Evolutionary conservation across 177 flowering plant species (phyloP), one percentile per base, ranked within the genome.

Genomic region (Vitis hybrid): DNA sequence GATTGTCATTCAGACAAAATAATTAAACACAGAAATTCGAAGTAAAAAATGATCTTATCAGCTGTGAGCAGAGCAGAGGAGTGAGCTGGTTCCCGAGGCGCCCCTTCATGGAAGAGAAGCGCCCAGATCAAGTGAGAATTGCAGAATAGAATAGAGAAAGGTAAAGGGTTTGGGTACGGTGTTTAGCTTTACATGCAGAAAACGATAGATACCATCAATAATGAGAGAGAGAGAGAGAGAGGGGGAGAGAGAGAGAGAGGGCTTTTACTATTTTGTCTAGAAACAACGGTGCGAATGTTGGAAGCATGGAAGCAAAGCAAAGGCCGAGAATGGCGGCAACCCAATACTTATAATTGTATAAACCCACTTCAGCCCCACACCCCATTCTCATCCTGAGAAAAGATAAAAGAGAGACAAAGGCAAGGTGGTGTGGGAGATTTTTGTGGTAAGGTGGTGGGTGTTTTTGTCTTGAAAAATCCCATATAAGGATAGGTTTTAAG

Each of bases 281-380:
- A 63, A 50, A 55, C 73, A 48, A 65, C 56, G 81, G 83, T 82
- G 82, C 80, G 85, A 82, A 82, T 84, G 88, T 84, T 78, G 85
- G 84, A 77, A 82, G 85, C 84, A 84, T 74, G 88, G 88, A 76
- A 68, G 84, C 88, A 84, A 63, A 81, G 52, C 76, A 77, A 66
- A 69, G 77, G 81, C 74, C 74, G 59, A 79, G 59, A 72, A 79
- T 79, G 80, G 84, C 81, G 82, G 78, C 81, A 77, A 78, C 70
- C 72, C 79, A 65, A 55, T 22, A 29, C 73, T 56, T n/a, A 7
- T 22, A n/a, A 16, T 39, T 39, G 45, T 51, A 68, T 50, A 49
- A 69, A 54, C 56, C 64, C 65, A 15, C 50, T 19, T 54, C 70
- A 68, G 13, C 69, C 77, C 66, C 74, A 69, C 69, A 29, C 12